Conservation (phyloP, 805 yeast species). For the Allodekkera sacchari region DNA sequence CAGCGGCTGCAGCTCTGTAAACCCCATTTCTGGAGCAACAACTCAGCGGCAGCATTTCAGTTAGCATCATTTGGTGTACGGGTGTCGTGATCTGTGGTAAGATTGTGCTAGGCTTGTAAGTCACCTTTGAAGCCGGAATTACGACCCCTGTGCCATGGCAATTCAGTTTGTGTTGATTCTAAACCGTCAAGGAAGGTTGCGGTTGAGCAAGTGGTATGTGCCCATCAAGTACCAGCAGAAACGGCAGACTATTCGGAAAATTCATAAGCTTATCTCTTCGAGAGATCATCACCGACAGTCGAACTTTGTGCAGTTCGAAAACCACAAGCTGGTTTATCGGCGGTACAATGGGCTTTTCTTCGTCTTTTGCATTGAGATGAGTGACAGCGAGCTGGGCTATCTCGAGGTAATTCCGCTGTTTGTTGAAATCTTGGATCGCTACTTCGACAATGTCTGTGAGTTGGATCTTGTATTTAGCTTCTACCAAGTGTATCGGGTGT, state of each 20-base stretch:
- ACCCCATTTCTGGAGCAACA: no score
- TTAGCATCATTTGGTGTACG: no score
- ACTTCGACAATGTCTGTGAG: conserved; percentile 88
- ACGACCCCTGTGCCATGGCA: conserved; percentile 39
- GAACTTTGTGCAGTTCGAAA: conserved; percentile 36
- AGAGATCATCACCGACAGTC: conserved; percentile 76
- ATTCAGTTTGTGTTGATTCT: conserved; percentile 75
- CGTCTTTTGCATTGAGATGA: conserved; percentile 70
- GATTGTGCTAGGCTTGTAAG: no score
- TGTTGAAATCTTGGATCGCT: conserved; percentile 81
- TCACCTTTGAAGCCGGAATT: no score
- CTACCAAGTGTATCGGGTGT: conserved; percentile 67
- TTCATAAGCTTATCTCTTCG: conserved; percentile 71
- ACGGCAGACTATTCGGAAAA: conserved; percentile 43
- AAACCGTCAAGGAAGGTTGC: conserved; percentile 88
- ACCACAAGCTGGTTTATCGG: conserved; percentile 68
- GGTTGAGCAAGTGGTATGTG: conserved; percentile 72
- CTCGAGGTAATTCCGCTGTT: conserved; percentile 80
- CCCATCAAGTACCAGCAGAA: conserved; percentile 34
- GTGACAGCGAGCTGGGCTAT: conserved; percentile 75
- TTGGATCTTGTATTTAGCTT: conserved; percentile 89
- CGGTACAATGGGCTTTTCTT: conserved; percentile 90
- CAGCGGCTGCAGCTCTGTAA: no score
- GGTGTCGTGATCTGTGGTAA: no score
- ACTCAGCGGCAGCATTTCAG: no score